These are phyloP conservation scores for Aspergillus quadricinctus DNA, from an alignment of 2,329 filamentous ascomycete genomes.

Conservation along the genomic window DNA sequence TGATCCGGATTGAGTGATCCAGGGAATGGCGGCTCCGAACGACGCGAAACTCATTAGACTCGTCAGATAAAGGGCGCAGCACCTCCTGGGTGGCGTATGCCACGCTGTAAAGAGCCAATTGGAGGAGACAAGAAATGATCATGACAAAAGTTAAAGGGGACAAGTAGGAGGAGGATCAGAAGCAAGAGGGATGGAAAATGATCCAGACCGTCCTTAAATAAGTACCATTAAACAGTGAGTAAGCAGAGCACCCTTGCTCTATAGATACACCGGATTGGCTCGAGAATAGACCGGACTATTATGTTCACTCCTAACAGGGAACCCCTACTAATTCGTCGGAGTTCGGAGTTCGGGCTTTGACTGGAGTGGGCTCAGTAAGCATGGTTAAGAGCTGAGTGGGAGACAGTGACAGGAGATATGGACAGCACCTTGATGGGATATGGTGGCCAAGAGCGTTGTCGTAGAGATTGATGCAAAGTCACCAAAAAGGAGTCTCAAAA, in stretches of 20 bases:
- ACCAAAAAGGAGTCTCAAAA: too few species aligned
- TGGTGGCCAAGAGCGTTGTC: too few species aligned
- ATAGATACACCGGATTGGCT: background rate
- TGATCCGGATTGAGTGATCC: slow-evolving; percentile 20
- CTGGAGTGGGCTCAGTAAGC: too few species aligned
- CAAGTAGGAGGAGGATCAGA: background rate
- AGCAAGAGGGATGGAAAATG: background rate
- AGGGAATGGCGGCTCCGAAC: slow-evolving; percentile 6
- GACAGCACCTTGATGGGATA: too few species aligned
- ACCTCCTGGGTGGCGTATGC: background rate
- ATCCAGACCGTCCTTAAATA: background rate
- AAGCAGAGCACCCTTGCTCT: background rate
- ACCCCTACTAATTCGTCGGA: too few species aligned
- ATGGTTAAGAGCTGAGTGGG: too few species aligned
- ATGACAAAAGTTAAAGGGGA: background rate
- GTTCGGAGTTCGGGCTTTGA: background rate
- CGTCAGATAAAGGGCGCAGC: background rate
- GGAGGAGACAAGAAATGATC: background rate
- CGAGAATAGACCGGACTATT: too few species aligned
- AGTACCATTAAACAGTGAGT: background rate
- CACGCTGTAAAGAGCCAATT: background rate
- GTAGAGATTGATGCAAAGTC: too few species aligned
- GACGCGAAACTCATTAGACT: background rate
- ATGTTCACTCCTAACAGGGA: too few species aligned
- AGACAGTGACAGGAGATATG: too few species aligned